Percentiles rank a stretch among this genome's conserved stretches.
These are phyloP conservation scores for Plasmodium blacklocki DNA, from an alignment of 169 alveolate genomes.

Conservation along the genomic window DNA sequence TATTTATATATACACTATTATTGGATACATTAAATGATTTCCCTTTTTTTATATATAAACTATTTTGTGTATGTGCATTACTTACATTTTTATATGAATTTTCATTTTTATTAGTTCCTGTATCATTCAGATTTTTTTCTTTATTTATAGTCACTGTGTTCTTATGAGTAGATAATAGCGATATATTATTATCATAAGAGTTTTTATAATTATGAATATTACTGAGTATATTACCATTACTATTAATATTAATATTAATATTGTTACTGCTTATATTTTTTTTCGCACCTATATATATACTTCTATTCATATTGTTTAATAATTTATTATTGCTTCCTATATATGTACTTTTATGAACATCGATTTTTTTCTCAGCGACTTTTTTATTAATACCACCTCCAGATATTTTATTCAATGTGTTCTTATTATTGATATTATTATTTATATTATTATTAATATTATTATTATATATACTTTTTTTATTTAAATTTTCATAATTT, in stretches of 20 bases:
- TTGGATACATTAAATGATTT: slow-evolving; percentile 7
- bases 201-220: not conserved
- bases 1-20: not conserved
- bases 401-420: too few species aligned
- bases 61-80: slow-evolving; percentile 33
- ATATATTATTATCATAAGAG: too few species aligned
- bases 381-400: too few species aligned
- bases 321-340: not conserved
- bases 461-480: too few species aligned
- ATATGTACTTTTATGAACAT: slow-evolving; percentile 18
- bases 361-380: too few species aligned
- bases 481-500: too few species aligned
- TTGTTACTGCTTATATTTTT: slow-evolving; percentile 14
- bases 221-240: not conserved
- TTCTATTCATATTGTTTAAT: too few species aligned
- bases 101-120: slow-evolving; percentile 7
- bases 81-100: not conserved
- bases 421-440: too few species aligned
- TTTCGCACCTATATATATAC: slow-evolving; percentile 9
- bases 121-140: slow-evolving; percentile 12
- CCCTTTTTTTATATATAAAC: slow-evolving; percentile 23
- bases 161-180: too few species aligned
- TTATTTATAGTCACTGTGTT: too few species aligned
- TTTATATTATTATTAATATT: too few species aligned
- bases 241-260: not conserved